Evolutionary conservation across 2,329 filamentous ascomycete species (phyloP), one percentile per base, ranked within the genome.

Genomic region (Xylariaceae sp.): DNA sequence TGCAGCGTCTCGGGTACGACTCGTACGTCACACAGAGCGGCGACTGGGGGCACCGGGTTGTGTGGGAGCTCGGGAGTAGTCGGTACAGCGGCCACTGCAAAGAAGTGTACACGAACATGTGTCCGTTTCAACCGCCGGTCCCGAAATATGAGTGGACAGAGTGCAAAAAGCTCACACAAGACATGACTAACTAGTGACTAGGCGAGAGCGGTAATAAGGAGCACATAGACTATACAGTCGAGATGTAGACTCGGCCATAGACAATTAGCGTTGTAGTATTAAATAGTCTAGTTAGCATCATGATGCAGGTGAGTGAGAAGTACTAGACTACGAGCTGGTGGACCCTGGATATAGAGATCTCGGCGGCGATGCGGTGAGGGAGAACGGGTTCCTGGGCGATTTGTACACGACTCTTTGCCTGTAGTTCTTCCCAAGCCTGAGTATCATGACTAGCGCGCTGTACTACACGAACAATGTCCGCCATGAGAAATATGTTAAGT

Each of bases 31-130:
- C 28, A 12, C 28, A 31, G 28, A 12, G 28, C 6, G 28, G 28
- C 3, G 75, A 78, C 56, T 77, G 73, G 74, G 75, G 71, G 6
- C 72, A 76, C 21, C 76, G 71, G 67, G 71, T 77, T 1, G 69
- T 72, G 2, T 65, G 75, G 2, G 74, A 77, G 59, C 67, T 77
- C 6, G 74, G 74, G 0, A 63, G 69, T 21, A 55, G 58, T 4
- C 71, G 69, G 33, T 58, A 67, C n/a, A 63, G 56, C 7, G 28
- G 12, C 28, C 28, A 12, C 7, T 73, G 71, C 60, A 60, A 61
- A 37, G 69, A 74, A 0, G 67, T 77, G 14, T 76, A 78, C 58
- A 72, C 74, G 33, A 78, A 78, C 53, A 76, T 75, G 65, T 74
- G 72, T 34, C 76, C 76, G 1, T 71, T 70, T 17, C 64, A 69